Conservation (phyloP, 1,284 basidiomycete species). For the Sporisorium sorghi region DNA sequence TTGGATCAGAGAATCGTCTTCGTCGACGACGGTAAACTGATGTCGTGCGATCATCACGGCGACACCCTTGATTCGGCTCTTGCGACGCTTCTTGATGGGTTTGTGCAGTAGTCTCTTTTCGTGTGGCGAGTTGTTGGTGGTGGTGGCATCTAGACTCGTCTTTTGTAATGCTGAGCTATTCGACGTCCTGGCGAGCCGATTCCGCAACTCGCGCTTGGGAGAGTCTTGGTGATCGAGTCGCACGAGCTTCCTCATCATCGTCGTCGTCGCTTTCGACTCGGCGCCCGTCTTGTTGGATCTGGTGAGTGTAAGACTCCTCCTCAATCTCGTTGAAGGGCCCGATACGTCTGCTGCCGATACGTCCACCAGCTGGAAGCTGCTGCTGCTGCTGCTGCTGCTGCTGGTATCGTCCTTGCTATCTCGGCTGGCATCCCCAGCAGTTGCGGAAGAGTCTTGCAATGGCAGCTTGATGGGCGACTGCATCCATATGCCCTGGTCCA, state of each 20-base stretch:
- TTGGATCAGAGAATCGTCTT: conserved; percentile 35
- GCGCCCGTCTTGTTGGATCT: not conserved
- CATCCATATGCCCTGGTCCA: conserved; percentile 39
- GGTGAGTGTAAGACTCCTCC: conserved; percentile 21
- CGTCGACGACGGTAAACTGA: conserved; percentile 42
- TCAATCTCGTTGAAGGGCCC: not conserved
- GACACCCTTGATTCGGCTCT: conserved; percentile 39
- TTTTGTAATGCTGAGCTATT: not conserved
- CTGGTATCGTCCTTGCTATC: not conserved
- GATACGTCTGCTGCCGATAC: not conserved
- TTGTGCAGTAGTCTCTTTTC: conserved; percentile 26
- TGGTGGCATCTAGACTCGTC: not conserved
- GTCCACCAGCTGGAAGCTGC: conserved; percentile 13
- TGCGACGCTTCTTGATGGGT: conserved; percentile 32
- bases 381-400: no score
- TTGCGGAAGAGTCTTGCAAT: not conserved
- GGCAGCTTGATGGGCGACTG: conserved; percentile 23
- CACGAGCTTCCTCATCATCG: conserved; percentile 19
- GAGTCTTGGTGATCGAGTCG: conserved; percentile 22
- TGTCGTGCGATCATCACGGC: conserved; percentile 37
- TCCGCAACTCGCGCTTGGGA: conserved; percentile 25
- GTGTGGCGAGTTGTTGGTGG: not conserved
- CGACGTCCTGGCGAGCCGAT: conserved; percentile 15
- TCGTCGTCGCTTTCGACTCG: conserved; percentile 5
- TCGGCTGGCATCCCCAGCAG: not conserved